Conservation (phyloP, 2,329 filamentous ascomycete genomes). For the Tolypocladium amazonense region DNA sequence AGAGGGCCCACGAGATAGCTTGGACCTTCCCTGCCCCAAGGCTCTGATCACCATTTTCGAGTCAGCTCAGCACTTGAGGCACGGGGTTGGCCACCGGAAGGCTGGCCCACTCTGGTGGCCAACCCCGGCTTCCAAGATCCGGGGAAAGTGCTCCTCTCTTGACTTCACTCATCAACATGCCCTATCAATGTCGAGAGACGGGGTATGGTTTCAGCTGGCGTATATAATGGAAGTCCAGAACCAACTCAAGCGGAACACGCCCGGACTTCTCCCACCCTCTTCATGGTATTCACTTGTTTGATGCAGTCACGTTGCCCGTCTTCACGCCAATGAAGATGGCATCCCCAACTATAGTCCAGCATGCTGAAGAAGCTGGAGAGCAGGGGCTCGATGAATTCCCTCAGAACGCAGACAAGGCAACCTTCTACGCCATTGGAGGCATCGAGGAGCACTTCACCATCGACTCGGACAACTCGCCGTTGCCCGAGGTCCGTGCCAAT, state of each 20-base stretch:
- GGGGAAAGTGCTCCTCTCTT: neutral
- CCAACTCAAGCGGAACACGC: neutral
- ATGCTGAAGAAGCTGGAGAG: neutral
- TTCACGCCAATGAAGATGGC: neutral
- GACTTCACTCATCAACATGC: neutral
- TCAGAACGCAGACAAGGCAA: neutral
- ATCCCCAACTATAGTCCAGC: neutral
- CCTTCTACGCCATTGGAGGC: neutral
- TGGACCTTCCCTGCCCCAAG: neutral
- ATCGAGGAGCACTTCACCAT: neutral
- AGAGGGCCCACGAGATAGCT: neutral
- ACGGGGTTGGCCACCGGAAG: too few species aligned
- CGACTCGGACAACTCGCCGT: slow-evolving; percentile 17
- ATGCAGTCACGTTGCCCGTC: neutral
- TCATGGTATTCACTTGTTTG: neutral
- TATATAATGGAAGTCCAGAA: neutral
- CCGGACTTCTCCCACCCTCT: neutral
- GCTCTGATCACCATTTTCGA: neutral
- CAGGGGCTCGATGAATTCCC: neutral
- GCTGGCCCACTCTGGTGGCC: neutral
- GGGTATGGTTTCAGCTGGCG: neutral
- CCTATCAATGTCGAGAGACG: neutral
- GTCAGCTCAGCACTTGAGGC: neutral
- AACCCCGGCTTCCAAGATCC: neutral
- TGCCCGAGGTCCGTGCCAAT: slow-evolving; percentile 7